Evolutionary conservation across 257 asterid genomes (phyloP).

Genomic region (Solanum sejunctum): DNA sequence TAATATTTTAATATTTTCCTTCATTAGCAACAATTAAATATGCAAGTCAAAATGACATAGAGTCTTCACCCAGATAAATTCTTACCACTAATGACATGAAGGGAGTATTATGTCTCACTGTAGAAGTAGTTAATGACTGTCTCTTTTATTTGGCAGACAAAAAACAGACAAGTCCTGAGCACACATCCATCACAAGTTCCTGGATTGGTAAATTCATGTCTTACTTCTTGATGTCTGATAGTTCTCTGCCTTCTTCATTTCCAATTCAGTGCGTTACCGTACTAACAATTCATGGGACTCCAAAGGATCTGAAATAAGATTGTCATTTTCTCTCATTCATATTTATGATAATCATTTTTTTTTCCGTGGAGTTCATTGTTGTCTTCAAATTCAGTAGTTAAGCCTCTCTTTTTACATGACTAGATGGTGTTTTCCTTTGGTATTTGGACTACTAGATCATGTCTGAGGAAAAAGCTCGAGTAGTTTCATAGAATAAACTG

Average conservation of each 20-base stretch:
- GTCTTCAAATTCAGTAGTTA: not conserved
- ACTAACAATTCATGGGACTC: not conserved
- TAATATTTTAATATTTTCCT: not conserved
- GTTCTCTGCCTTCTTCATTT: not conserved
- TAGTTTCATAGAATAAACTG: not conserved
- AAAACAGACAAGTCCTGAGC: conserved; percentile 22
- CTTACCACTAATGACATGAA: not conserved
- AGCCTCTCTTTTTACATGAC: not conserved
- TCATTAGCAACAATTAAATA: not conserved
- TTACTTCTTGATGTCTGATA: not conserved
- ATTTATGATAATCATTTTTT: not conserved
- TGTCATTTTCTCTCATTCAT: not conserved
- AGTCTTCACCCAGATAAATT: not conserved
- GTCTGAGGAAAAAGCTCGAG: not conserved
- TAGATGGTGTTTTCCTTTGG: not conserved
- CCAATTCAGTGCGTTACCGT: not conserved
- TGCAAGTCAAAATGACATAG: not conserved
- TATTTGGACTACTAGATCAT: not conserved
- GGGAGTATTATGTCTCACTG: not conserved
- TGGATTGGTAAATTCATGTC: conserved; percentile 45
- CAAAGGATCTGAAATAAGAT: not conserved
- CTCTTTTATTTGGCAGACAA: conserved; percentile 11
- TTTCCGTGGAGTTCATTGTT: not conserved
- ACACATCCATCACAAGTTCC: conserved; percentile 36
- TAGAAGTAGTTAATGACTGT: not conserved